Percentiles rank a stretch among this genome's conserved stretches.
Conservation (phyloP, 257 asterid species). For the Thymus mandschuricus region DNA sequence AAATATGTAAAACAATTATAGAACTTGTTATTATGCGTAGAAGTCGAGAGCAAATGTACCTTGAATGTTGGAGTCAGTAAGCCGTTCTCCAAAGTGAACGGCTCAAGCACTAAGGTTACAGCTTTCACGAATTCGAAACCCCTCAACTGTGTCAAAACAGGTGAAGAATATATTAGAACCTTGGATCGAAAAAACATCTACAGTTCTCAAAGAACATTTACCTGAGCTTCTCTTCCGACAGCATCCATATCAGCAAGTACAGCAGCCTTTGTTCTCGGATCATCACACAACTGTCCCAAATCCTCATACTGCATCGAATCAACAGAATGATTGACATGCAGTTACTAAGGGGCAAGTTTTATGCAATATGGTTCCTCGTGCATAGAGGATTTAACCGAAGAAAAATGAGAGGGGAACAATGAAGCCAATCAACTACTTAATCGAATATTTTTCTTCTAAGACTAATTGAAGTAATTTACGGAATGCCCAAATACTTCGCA, state of each 20-base stretch:
- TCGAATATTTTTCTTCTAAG: background rate
- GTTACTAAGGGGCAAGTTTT: background rate
- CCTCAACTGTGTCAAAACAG: slow-evolving; percentile 56
- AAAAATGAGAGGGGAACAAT: background rate
- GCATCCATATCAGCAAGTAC: slow-evolving; percentile 95
- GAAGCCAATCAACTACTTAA: background rate
- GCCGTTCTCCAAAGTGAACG: slow-evolving; percentile 81
- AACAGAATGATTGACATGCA: background rate
- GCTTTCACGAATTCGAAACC: slow-evolving; percentile 93
- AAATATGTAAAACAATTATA: background rate
- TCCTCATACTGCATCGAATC: slow-evolving; percentile 57
- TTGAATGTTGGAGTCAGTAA: slow-evolving; percentile 94
- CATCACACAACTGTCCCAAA: slow-evolving; percentile 69
- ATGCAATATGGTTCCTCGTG: slow-evolving; percentile 5
- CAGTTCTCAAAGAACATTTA: slow-evolving; percentile 17
- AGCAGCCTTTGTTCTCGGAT: slow-evolving; percentile 84
- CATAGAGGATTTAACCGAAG: background rate
- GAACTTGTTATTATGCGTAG: background rate
- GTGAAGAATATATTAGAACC: background rate
- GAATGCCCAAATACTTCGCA: background rate
- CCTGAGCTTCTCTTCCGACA: slow-evolving; percentile 89
- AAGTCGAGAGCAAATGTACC: slow-evolving; percentile 43
- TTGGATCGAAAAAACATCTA: background rate
- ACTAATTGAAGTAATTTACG: background rate
- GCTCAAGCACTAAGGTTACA: slow-evolving; percentile 75